Percentiles rank a stretch among this genome's conserved stretches.
These are phyloP conservation scores for Thalia dealbata DNA, from an alignment of 176 grass and related monocot genomes.

Conservation along the genomic window DNA sequence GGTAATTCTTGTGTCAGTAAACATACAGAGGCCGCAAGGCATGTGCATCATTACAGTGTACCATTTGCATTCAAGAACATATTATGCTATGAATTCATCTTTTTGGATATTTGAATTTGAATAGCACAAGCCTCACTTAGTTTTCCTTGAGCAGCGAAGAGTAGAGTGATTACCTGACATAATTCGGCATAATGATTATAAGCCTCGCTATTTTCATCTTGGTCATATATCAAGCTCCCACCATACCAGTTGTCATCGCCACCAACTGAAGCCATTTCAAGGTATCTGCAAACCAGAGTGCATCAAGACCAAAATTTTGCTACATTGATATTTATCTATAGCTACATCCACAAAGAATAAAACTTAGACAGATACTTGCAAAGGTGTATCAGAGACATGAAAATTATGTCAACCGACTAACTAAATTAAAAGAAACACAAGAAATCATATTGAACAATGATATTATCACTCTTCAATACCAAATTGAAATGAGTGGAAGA, in stretches of 20 bases:
- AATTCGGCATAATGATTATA: constrained; percentile 83
- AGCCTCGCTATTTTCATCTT: constrained; percentile 58
- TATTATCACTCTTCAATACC: too few relatives aligned
- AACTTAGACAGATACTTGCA: too few relatives aligned
- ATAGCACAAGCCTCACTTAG: background rate
- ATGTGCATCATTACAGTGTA: too few relatives aligned
- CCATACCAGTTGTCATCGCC: constrained; percentile 71
- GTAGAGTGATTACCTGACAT: constrained; percentile 37
- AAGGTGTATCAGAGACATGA: background rate
- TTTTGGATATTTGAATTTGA: too few relatives aligned
- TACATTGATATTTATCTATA: too few relatives aligned
- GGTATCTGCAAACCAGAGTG: constrained; percentile 51
- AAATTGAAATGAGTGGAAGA: too few relatives aligned
- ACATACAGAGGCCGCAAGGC: too few relatives aligned
- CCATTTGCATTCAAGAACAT: too few relatives aligned
- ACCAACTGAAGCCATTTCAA: constrained; percentile 53
- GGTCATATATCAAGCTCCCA: constrained; percentile 63
- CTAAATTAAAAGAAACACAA: background rate
- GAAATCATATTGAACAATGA: background rate
- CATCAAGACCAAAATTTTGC: background rate
- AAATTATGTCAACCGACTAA: background rate
- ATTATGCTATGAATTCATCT: background rate
- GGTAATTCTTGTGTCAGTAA: too few relatives aligned
- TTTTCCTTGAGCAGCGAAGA: background rate
- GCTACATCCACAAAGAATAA: too few relatives aligned